Conservation (phyloP, 2,329 filamentous ascomycete genomes). For the Ciborinia camelliae region DNA sequence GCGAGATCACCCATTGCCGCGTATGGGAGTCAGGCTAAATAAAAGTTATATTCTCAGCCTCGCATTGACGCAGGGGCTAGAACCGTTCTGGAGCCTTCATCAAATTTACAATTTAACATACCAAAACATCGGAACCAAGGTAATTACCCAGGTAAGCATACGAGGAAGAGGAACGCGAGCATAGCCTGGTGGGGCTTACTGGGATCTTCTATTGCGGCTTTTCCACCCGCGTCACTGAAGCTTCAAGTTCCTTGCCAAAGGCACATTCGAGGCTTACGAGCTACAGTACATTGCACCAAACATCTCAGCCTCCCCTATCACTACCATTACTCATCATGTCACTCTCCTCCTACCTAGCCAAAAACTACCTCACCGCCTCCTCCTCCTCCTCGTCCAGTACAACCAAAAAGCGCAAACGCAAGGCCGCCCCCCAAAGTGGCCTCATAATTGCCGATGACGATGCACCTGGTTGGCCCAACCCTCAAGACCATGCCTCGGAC, state of each 20-base stretch:
- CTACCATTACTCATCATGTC: constrained; percentile 45
- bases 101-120: neutral
- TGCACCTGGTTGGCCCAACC: constrained; percentile 39
- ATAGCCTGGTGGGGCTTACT: neutral
- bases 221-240: neutral
- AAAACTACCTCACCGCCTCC: constrained; percentile 80
- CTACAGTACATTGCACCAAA: too few species aligned
- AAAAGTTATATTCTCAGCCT: constrained; percentile 13
- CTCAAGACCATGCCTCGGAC: constrained; percentile 50
- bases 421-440: constrained; percentile 46
- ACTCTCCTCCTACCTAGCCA: constrained; percentile 81
- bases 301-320: neutral
- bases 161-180: neutral
- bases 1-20: constrained; percentile 7
- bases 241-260: neutral
- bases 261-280: neutral
- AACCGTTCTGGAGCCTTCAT: neutral
- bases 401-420: constrained; percentile 65
- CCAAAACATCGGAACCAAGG: neutral
- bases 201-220: neutral
- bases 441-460: constrained; percentile 66
- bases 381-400: constrained; percentile 48
- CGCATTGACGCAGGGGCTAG: neutral
- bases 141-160: neutral
- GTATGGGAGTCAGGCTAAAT: neutral